Conservation (phyloP, 1,139 yeast species). For the Hanseniaspora sp. region DNA sequence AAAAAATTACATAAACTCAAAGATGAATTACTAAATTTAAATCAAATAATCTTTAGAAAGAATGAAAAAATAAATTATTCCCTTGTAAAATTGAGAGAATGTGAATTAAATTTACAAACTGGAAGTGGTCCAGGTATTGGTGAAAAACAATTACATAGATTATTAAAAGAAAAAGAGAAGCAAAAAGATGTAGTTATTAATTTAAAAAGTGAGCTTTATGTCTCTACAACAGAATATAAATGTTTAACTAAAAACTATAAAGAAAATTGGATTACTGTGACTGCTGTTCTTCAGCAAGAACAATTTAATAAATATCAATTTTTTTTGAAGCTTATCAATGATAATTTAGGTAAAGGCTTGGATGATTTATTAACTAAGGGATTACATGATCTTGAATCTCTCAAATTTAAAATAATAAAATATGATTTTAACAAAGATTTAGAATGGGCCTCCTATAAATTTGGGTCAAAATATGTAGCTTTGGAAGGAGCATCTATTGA, state of each 20-base stretch:
- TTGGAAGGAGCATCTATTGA: not conserved
- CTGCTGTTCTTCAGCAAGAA: conserved; percentile 3
- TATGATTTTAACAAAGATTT: conserved; percentile 13
- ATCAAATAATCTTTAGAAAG: conserved; percentile 16
- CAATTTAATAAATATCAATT: conserved; percentile 13
- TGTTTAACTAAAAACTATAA: conserved; percentile 6
- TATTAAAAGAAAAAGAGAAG: conserved; percentile 4
- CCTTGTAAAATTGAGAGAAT: conserved; percentile 23
- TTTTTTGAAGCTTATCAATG: conserved; percentile 10
- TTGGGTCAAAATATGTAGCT: conserved; percentile 3
- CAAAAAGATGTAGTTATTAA: not conserved
- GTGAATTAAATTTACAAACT: conserved; percentile 37
- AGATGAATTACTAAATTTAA: not conserved
- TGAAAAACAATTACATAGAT: conserved; percentile 7
- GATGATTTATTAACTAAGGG: conserved; percentile 9
- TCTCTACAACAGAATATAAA: not conserved
- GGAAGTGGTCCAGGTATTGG: conserved; percentile 11
- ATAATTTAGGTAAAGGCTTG: conserved; percentile 7
- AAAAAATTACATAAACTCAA: conserved; percentile 1
- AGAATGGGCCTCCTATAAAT: conserved; percentile 3
- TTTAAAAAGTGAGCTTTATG: conserved; percentile 4
- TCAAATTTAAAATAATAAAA: conserved; percentile 9
- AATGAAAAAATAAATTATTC: conserved; percentile 25
- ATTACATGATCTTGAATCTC: conserved; percentile 5
- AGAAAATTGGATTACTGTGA: conserved; percentile 1